Evolutionary conservation across 2,329 filamentous ascomycete genomes (phyloP), one percentile per base, ranked within the genome.

Genomic region (Neophaeococcomyces mojaviensis): DNA sequence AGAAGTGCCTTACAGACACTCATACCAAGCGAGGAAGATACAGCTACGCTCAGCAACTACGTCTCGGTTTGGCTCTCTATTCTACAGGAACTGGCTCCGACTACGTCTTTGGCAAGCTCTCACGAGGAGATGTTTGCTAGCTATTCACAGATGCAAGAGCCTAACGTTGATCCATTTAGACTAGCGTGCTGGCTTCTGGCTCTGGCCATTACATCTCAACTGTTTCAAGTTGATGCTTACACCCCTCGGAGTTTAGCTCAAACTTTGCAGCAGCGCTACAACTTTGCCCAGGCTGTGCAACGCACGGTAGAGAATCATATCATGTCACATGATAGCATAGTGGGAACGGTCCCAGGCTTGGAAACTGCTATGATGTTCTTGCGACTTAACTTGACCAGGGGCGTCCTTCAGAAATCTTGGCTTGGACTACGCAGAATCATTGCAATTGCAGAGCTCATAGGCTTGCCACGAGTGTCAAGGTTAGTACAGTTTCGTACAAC

Each of bases 371-470:
- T 68, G 18, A 56, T 64, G 22, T 65, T 60, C 45, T 44, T 62
- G 24, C 58, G 65, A 47, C 57, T 68, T 24, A 58, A 60, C 47
- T 54, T 64, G 61, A 7, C 58, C n/a, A 18, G 57, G 20, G 64
- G 63, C 2, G 61, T 61, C 26, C 56, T 67, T 16, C 58, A 60
- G 36, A 62, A 60, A 20, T 55, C 59, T 19, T 68, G 64, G 64
- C 50, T 68, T 18, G 56, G 54, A 18, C 44, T 68, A 15, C 64
- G 65, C n/a, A 59, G 64, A 33, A 53, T 61, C 16, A 61, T 66
- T 20, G 60, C 64, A 3, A 53, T 68, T 19, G 64, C 64, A 35
- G 64, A 68, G 50, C 50, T 68, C 2, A 63, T 66, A 37, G 65
- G 65, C 2, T 49, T 68, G 3, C 63, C 63, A 10, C 53, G 47